Base-by-base conservation (phyloP, 1,284 basidiomycete species). In the Moesziomyces antarcticus region DNA sequence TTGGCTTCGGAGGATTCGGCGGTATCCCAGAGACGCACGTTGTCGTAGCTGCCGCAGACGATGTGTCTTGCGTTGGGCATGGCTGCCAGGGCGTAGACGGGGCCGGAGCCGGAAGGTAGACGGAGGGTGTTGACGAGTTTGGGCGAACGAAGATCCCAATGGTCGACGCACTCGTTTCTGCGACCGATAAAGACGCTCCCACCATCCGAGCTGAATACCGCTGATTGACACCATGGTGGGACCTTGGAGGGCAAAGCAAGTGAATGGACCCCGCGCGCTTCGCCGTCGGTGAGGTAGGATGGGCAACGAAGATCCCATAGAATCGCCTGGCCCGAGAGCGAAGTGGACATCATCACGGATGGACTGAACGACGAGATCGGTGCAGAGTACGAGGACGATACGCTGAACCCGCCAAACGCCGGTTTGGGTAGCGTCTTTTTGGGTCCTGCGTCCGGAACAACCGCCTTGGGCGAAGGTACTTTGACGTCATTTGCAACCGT, bases 11-110 rank as follows among this genome's bases (percentile, higher is more conserved):
- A 9, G 50, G 71, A 3, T 86, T 87, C 78, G 92, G 91, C 90
- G 89, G 73, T 92, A 80, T 98, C 94, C 95, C 95, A 99, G 45
- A 99, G 84, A 27, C 97, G 88, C 61, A 99, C 89, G 81, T 97
- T 97, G 85, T 99, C 96, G 60, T 90, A 89, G 18, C 93, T 95
- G 9, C 93, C 96, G 64, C 92, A 93, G 20, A 93, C 93, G 43
- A 97, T 89, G 84, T 97, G 94, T 58, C 90, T 88, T 13, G 91
- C 90, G 82, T 97, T 94, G 9, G 95, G 94, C 82, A 98, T 93
- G 1, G 92, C 89, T 1, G 91, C 90, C 0, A 99, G 89, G 80
- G 93, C 93, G 20, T 92, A 94, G 20, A 99, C 92, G 0, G 94
- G 91, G 4, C 96, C 95, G 25, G 94, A 95, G 71, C 93, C 93